Evolutionary conservation across 2,329 filamentous ascomycete genomes (phyloP), one percentile per base, ranked within the genome.

Genomic region (Rugonectria rugulosa): DNA sequence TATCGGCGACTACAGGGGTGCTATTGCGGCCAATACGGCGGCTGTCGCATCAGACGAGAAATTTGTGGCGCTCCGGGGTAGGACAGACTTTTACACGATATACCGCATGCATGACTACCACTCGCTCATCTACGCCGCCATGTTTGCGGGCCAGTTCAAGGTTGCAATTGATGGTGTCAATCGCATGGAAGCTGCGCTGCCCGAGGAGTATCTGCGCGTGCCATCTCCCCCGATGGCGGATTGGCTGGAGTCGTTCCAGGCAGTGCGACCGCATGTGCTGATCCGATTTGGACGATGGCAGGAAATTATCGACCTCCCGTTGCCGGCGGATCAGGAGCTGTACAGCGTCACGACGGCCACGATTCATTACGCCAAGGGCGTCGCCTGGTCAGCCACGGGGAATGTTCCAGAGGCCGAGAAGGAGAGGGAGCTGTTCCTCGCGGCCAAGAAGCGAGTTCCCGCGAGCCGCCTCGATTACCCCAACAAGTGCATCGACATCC

Each of bases 31-130:
- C 2, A 92, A 92, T 65, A 74, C 79, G 4, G 80, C 81, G 26
- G 89, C 89, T 8, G 85, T 88, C 42, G 64, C 73, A 0, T 87
- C 88, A 1, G 88, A 92, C 67, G 82, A 88, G 48, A 84, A 83
- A 58, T 91, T 83, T 63, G 76, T 89, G 2, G 72, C 74, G 0
- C 74, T 78, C 4, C 76, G 80, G 3, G 87, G 88, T 0, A 75
- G 82, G 0, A 70, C 82, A 47, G 88, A 88, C 68, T 91, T 92
- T 70, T 92, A 92, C 72, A 87, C 85, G 0, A 79, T 91, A 10
- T 92, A 92, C 67, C 82, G 89, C 5, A 81, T 83, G 57, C 89
- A 92, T 68, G 78, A 92, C 63, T 87, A 86, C 63, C 89, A 92
- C 68, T 91, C 89, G 54, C 80, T 84, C 7, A 83, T 91, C 42